These are phyloP conservation scores for Candida mattraensis DNA, from an alignment of 805 yeast genomes.

Conservation along the genomic window DNA sequence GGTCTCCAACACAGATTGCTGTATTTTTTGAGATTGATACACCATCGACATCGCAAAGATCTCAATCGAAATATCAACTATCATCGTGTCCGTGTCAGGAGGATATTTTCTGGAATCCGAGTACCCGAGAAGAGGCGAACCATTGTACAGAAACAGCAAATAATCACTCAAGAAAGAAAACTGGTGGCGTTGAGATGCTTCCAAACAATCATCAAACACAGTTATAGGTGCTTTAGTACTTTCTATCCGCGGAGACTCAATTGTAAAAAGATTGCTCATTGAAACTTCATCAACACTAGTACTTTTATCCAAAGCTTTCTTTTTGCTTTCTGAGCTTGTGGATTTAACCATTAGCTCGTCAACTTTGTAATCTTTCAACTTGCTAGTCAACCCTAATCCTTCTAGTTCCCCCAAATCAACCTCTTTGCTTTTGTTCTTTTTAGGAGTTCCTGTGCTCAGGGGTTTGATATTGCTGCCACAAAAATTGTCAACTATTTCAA, in stretches of 20 bases:
- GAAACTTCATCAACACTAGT: constrained; percentile 25
- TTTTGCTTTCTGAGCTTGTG: constrained; percentile 11
- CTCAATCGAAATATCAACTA: constrained; percentile 78
- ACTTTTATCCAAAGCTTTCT: constrained; percentile 1
- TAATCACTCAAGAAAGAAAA: constrained; percentile 44
- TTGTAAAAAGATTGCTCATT: constrained; percentile 26
- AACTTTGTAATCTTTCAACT: constrained; percentile 33
- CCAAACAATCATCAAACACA: constrained; percentile 38
- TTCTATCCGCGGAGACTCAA: constrained; percentile 33
- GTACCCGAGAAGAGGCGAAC: constrained; percentile 31
- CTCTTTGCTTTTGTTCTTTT: constrained; percentile 15
- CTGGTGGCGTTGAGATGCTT: constrained; percentile 30
- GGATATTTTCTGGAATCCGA: constrained; percentile 36
- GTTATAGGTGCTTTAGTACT: constrained; percentile 28
- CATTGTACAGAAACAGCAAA: constrained; percentile 32
- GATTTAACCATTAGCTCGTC: constrained; percentile 34
- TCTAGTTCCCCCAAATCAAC: constrained; percentile 17
- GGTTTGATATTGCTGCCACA: constrained; percentile 25
- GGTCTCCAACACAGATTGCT: constrained; percentile 83
- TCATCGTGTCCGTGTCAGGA: constrained; percentile 47
- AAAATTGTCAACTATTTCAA: constrained; percentile 35
- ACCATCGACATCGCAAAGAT: constrained; percentile 73
- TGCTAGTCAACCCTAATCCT: constrained; percentile 45
- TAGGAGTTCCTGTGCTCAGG: constrained; percentile 6
- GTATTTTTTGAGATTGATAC: constrained; percentile 70